Conservation (phyloP, 129 eudicot species). For the Glebionis coronaria region DNA sequence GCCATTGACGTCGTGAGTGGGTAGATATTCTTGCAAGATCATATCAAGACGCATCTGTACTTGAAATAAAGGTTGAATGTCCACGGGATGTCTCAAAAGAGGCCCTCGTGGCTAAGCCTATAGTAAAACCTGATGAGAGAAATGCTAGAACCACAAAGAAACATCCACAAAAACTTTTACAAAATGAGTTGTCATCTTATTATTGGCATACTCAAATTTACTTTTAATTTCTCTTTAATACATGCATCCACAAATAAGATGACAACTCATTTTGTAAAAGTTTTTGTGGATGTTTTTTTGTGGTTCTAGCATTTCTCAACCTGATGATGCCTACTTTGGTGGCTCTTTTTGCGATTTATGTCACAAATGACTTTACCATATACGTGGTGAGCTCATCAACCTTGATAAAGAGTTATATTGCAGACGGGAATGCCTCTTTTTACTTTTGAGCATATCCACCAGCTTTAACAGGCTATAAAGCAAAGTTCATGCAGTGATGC, state of each 20-base stretch:
- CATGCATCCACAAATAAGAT: too few relatives aligned
- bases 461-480: slow-evolving; percentile 76
- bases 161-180: too few relatives aligned
- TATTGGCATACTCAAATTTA: too few relatives aligned
- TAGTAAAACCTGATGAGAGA: too few relatives aligned
- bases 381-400: slow-evolving; percentile 43
- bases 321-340: slow-evolving; percentile 23
- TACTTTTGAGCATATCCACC: slow-evolving; percentile 83
- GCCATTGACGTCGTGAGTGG: slow-evolving; percentile 59
- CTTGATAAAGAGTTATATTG: slow-evolving; percentile 84
- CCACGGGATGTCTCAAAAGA: slow-evolving; percentile 21
- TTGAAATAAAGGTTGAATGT: slow-evolving; percentile 45
- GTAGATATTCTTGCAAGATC: slow-evolving; percentile 48
- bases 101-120: slow-evolving; percentile 19
- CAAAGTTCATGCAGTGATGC: not conserved
- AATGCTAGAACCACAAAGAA: too few relatives aligned
- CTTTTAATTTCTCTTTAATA: too few relatives aligned
- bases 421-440: slow-evolving; percentile 91
- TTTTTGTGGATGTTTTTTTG: too few relatives aligned
- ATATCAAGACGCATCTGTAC: slow-evolving; percentile 46
- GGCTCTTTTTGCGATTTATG: slow-evolving; percentile 51
- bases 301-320: too few relatives aligned
- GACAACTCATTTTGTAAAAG: too few relatives aligned
- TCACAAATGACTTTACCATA: slow-evolving; percentile 37
- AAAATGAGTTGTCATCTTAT: too few relatives aligned